These are phyloP conservation scores for Paraphoma sp. DNA, from an alignment of 2,329 filamentous ascomycete genomes.

Conservation along the genomic window DNA sequence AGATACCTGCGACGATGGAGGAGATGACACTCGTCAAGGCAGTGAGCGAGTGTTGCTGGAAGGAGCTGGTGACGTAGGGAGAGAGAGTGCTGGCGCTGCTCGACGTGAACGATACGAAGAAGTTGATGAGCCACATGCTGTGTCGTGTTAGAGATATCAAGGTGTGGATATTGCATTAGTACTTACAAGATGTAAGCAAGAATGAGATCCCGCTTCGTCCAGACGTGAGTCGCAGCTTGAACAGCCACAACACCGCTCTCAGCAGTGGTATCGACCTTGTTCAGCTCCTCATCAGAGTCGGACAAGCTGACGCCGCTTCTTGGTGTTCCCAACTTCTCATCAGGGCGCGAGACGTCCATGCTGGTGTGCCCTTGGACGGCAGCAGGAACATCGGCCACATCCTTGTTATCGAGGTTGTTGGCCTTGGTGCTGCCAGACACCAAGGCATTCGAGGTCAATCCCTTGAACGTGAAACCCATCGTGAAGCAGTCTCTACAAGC, in stretches of 20 bases:
- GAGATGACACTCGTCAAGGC: constrained; percentile 49
- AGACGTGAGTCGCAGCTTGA: constrained; percentile 36
- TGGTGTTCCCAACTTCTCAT: constrained; percentile 38
- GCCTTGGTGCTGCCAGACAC: constrained; percentile 17
- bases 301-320: constrained; percentile 16
- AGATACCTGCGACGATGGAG: constrained; percentile 46
- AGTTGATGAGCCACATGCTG: constrained; percentile 51
- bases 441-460: constrained; percentile 35
- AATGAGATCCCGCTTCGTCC: constrained; percentile 36
- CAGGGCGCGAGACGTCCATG: constrained; percentile 25
- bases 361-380: constrained; percentile 37
- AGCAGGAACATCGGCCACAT: constrained; percentile 36
- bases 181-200: constrained; percentile 39
- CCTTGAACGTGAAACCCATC: constrained; percentile 43
- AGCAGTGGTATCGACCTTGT: constrained; percentile 39
- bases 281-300: constrained; percentile 33
- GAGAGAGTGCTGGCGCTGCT: constrained; percentile 50
- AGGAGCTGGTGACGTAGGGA: constrained; percentile 51
- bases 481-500: constrained; percentile 11
- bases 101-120: constrained; percentile 56
- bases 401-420: constrained; percentile 25
- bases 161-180: constrained; percentile 10
- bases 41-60: constrained; percentile 45
- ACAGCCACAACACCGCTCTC: constrained; percentile 37
- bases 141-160: constrained; percentile 12